phyloP scores from a whole-genome alignment of 495 filamentous ascomycete genomes.

The Podospora anserina region DNA sequence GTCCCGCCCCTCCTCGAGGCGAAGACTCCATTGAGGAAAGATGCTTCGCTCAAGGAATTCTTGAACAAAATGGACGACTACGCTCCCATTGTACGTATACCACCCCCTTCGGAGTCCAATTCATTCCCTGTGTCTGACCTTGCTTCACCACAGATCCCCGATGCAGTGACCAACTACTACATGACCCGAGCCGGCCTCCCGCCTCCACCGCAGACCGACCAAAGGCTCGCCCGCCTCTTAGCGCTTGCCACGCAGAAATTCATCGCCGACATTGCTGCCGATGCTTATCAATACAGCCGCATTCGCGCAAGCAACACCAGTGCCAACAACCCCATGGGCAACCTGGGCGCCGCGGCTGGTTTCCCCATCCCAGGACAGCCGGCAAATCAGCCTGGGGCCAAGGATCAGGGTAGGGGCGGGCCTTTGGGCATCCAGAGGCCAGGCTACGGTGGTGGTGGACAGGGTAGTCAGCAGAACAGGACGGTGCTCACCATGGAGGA shows the following conservation, averaged over 20 bases:
- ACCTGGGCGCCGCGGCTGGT: conserved; percentile 73
- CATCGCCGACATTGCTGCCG: conserved; percentile 93
- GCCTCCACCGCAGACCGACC: conserved; percentile 79
- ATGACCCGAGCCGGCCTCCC: conserved; percentile 92
- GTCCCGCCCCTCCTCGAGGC: conserved; percentile 30
- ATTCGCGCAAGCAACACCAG: conserved; percentile 89
- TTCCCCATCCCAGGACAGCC: conserved; percentile 61
- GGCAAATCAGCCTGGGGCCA: conserved; percentile 52
- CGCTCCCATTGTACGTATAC: conserved; percentile 78
- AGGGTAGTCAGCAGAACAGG: conserved; percentile 82
- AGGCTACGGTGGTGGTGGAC: conserved; percentile 89
- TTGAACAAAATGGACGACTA: conserved; percentile 96
- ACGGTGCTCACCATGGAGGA: conserved; percentile 99
- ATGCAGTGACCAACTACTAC: conserved; percentile 97
- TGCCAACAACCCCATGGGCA: conserved; percentile 83
- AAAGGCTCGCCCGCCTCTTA: conserved; percentile 84
- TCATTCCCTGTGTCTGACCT: neutral
- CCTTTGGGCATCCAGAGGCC: conserved; percentile 84
- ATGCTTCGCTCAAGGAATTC: conserved; percentile 86
- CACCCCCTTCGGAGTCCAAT: neutral
- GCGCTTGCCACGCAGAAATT: conserved; percentile 97
- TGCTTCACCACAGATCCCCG: conserved; percentile 70
- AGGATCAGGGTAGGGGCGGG: conserved; percentile 55
- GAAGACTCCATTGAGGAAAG: conserved; percentile 70
- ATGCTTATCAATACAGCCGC: conserved; percentile 94